Evolutionary conservation across 148 eudicot genomes (phyloP).

Genomic region (Arctostaphylos glauca): DNA sequence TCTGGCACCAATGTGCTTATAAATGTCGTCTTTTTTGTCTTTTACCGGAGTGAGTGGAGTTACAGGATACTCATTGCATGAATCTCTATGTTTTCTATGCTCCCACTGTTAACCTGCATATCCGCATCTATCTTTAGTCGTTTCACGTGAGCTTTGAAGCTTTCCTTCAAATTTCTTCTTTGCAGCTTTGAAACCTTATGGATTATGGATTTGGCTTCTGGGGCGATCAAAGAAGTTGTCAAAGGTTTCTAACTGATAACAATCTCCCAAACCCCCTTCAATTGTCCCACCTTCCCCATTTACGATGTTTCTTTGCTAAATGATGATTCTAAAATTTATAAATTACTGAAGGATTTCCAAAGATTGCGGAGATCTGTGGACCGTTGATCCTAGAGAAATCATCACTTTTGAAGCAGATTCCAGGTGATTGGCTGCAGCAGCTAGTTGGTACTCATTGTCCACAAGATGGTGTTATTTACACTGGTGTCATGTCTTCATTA

Average conservation of each 20-base stretch:
- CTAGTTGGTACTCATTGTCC: slow-evolving; percentile 31
- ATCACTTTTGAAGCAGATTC: slow-evolving; percentile 41
- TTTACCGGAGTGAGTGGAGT: neutral
- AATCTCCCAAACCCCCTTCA: neutral
- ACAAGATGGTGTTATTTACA: slow-evolving; percentile 43
- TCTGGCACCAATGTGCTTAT: neutral
- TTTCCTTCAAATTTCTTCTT: slow-evolving; percentile 15
- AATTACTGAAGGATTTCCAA: slow-evolving; percentile 44
- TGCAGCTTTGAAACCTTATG: slow-evolving; percentile 77
- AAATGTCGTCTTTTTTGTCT: neutral
- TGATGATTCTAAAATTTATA: slow-evolving; percentile 16
- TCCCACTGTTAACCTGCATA: neutral
- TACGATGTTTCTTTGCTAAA: neutral
- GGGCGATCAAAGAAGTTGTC: slow-evolving; percentile 52
- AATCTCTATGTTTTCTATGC: neutral
- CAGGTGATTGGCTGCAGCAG: slow-evolving; percentile 49
- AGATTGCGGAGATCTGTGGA: slow-evolving; percentile 66
- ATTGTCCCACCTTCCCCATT: neutral
- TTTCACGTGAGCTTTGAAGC: neutral
- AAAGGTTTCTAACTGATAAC: slow-evolving; percentile 41
- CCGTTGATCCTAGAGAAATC: slow-evolving; percentile 52
- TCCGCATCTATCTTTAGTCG: neutral
- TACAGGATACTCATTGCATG: neutral
- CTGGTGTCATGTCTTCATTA: slow-evolving; percentile 65
- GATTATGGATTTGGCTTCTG: slow-evolving; percentile 64